Evolutionary conservation across 225 moss, liverwort and hornwort species (phyloP).

Genomic region (Physcomitrellopsis africana): DNA sequence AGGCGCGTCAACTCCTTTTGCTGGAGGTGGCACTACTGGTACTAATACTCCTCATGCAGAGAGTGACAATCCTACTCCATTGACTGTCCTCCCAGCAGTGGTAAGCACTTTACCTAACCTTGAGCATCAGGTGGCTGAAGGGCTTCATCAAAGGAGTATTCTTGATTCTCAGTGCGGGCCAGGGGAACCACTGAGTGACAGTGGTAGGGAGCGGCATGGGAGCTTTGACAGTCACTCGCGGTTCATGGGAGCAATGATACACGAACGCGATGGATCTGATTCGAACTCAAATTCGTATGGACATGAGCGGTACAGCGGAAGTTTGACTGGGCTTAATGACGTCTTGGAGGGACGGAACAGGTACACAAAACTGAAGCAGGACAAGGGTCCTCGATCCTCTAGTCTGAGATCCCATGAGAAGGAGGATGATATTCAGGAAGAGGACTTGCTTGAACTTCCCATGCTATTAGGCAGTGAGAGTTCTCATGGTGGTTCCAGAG

Average conservation of each 20-base stretch:
- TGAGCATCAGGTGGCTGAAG: constrained; percentile 67
- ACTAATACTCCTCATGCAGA: constrained; percentile 61
- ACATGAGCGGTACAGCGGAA: constrained; percentile 53
- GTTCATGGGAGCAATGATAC: constrained; percentile 48
- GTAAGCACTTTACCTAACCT: constrained; percentile 64
- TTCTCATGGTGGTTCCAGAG: constrained; percentile 44
- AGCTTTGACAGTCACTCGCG: constrained; percentile 50
- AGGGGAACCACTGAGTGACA: constrained; percentile 64
- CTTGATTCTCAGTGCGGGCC: constrained; percentile 60
- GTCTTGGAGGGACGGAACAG: constrained; percentile 52
- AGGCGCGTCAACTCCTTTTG: constrained; percentile 86
- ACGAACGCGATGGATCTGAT: constrained; percentile 51
- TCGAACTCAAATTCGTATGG: constrained; percentile 55
- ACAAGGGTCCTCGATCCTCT: constrained; percentile 20
- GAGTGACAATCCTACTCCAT: constrained; percentile 61
- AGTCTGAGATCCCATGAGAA: constrained; percentile 35
- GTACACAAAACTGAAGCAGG: constrained; percentile 37
- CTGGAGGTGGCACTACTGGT: constrained; percentile 59
- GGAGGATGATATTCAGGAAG: constrained; percentile 51
- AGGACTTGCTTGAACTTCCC: constrained; percentile 56
- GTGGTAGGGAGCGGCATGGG: constrained; percentile 49
- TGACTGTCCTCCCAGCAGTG: constrained; percentile 70
- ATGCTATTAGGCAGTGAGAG: constrained; percentile 43
- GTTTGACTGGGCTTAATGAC: constrained; percentile 52
- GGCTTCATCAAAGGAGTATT: constrained; percentile 61